A percentile compares a stretch with the other conserved stretches of the same genome.
Evolutionary conservation across 2,329 filamentous ascomycete genomes (phyloP).

Genomic region (Epichloe hybrida): DNA sequence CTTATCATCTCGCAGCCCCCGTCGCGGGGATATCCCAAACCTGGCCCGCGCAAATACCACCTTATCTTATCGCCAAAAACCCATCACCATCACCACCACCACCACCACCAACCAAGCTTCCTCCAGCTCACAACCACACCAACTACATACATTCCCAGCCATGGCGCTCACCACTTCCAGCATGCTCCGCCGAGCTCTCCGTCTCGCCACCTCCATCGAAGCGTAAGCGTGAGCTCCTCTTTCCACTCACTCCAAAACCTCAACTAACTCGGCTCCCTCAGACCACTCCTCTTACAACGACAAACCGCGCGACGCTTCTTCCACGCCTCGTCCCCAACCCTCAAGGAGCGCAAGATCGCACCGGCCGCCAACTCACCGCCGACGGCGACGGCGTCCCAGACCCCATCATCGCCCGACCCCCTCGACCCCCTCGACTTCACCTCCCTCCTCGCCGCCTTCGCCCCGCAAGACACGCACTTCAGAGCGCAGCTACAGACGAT

Average conservation of each 20-base stretch:
- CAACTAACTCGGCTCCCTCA: not conserved
- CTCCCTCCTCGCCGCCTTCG: conserved; percentile 31
- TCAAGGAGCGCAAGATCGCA: conserved; percentile 27
- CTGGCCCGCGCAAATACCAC: not conserved
- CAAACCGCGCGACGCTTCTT: conserved; percentile 18
- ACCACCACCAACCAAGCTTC: too few species aligned
- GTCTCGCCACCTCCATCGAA: conserved; percentile 8
- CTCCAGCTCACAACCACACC: too few species aligned
- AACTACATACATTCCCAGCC: not conserved
- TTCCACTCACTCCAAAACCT: not conserved
- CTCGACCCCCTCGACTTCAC: conserved; percentile 35
- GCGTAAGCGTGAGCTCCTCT: conserved; percentile 8
- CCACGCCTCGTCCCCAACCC: conserved; percentile 14
- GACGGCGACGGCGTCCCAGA: conserved; percentile 8
- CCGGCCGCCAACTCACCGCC: conserved; percentile 17
- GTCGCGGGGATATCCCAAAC: not conserved
- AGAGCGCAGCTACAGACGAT: conserved; percentile 27
- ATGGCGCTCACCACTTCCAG: conserved; percentile 1
- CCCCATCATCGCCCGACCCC: conserved; percentile 15
- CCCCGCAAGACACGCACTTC: conserved; percentile 28
- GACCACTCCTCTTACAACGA: not conserved
- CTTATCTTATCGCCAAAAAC: not conserved
- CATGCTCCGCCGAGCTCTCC: not conserved
- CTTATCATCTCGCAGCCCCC: too few species aligned
- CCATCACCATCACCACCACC: not conserved